Conservation (phyloP, 805 yeast species). For the Isabelozyma gotoi region DNA sequence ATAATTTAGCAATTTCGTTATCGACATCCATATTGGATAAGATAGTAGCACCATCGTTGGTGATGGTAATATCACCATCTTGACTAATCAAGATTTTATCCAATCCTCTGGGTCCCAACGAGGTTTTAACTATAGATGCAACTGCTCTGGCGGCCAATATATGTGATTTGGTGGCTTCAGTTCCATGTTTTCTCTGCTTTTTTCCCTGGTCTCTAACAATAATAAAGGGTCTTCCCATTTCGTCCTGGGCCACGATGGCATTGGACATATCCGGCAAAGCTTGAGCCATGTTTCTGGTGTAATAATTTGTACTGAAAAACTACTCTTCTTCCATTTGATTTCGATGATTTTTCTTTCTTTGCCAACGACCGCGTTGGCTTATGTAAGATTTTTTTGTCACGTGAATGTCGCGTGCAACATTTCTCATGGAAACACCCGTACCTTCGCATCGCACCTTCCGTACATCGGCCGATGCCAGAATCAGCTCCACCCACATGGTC, state of each 20-base stretch:
- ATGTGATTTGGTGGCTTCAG: slow-evolving; percentile 66
- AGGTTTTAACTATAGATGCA: slow-evolving; percentile 86
- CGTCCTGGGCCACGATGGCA: slow-evolving; percentile 98
- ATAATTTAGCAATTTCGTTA: slow-evolving; percentile 90
- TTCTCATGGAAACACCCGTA: not conserved
- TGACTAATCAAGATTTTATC: slow-evolving; percentile 94
- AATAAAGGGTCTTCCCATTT: slow-evolving; percentile 97
- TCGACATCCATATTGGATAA: slow-evolving; percentile 93
- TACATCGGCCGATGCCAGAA: not conserved
- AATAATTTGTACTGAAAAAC: not conserved
- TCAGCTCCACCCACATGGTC: too few relatives aligned
- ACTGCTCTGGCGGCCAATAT: slow-evolving; percentile 94
- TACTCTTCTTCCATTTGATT: too few relatives aligned
- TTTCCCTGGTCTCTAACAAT: slow-evolving; percentile 83
- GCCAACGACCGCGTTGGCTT: not conserved
- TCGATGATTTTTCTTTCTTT: not conserved
- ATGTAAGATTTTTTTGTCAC: not conserved
- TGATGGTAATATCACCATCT: slow-evolving; percentile 96
- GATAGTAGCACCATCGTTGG: slow-evolving; percentile 98
- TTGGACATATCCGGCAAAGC: slow-evolving; percentile 91
- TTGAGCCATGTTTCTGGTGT: slow-evolving; percentile 13
- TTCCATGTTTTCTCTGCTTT: slow-evolving; percentile 66
- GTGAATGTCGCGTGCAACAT: too few relatives aligned
- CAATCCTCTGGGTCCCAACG: slow-evolving; percentile 97
- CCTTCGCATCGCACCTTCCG: not conserved